Evolutionary conservation across 192 early-diverging fungal genomes (phyloP).

Genomic region (Nowakowskiella sp.): DNA sequence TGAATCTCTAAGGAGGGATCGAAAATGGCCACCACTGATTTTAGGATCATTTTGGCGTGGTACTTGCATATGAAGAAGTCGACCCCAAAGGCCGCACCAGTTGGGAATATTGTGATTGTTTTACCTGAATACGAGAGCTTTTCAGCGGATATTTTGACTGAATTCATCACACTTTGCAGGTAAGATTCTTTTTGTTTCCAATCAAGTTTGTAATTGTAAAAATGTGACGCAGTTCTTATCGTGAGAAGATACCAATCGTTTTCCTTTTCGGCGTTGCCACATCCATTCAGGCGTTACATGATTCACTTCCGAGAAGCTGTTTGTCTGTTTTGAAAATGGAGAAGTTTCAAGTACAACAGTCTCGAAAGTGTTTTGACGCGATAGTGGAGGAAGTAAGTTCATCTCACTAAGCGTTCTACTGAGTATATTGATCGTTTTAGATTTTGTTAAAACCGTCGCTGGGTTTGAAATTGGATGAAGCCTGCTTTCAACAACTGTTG

Average conservation of each 20-base stretch:
- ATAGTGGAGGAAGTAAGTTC: slow-evolving; percentile 49
- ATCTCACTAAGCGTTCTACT: background rate
- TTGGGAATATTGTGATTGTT: slow-evolving; percentile 56
- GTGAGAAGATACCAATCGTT: slow-evolving; percentile 62
- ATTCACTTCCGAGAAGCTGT: slow-evolving; percentile 65
- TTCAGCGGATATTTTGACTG: slow-evolving; percentile 56
- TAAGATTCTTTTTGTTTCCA: slow-evolving; percentile 8
- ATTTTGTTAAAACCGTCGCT: slow-evolving; percentile 31
- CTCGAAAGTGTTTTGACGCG: slow-evolving; percentile 59
- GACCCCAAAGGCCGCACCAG: background rate
- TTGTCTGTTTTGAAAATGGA: slow-evolving; percentile 66
- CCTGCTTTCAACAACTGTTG: slow-evolving; percentile 66
- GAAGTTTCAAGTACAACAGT: slow-evolving; percentile 72
- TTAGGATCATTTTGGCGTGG: too few relatives aligned
- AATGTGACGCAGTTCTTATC: slow-evolving; percentile 53
- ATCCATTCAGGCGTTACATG: slow-evolving; percentile 70
- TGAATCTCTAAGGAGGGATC: too few relatives aligned
- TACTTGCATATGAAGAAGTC: background rate
- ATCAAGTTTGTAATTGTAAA: background rate
- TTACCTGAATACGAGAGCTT: slow-evolving; percentile 88
- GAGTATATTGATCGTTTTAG: slow-evolving; percentile 34
- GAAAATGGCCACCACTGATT: too few relatives aligned
- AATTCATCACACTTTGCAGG: slow-evolving; percentile 67
- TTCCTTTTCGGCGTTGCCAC: slow-evolving; percentile 83
- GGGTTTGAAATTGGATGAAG: slow-evolving; percentile 55